Evolutionary conservation across 345 rosid genomes (phyloP).

Genomic region (Salix koriyanagi): DNA sequence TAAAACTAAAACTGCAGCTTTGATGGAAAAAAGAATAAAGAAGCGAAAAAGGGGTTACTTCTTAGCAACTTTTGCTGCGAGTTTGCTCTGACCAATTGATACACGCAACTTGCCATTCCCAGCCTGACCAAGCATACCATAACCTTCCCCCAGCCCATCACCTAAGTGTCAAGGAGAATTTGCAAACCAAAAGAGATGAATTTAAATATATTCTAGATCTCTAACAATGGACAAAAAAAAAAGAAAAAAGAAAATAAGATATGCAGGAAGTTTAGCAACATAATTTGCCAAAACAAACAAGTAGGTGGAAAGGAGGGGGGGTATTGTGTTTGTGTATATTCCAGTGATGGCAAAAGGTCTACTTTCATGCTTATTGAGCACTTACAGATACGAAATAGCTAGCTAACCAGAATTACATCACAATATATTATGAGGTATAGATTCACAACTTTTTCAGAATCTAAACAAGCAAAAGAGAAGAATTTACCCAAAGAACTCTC

Average conservation of each 20-base stretch:
- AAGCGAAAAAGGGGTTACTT: conserved; percentile 37
- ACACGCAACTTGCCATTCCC: conserved; percentile 95
- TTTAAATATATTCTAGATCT: neutral
- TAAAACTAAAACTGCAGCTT: neutral
- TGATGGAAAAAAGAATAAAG: neutral
- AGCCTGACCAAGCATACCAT: conserved; percentile 99
- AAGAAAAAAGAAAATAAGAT: no score
- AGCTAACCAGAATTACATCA: no score
- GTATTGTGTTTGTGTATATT: no score
- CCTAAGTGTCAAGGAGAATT: conserved; percentile 41
- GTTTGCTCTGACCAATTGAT: conserved; percentile 81
- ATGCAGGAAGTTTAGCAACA: no score
- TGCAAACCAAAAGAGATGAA: neutral
- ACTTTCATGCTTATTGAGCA: no score
- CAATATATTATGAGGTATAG: no score
- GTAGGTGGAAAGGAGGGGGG: no score
- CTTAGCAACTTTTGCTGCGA: conserved; percentile 87
- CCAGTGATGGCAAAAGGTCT: no score
- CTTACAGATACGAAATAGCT: no score
- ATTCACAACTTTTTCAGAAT: neutral
- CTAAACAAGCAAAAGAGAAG: neutral
- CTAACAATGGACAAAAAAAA: neutral
- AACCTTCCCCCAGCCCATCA: conserved; percentile 97
- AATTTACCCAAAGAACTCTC: conserved; percentile 85
- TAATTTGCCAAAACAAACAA: no score